Evolutionary conservation across 768 basidiomycete genomes (phyloP).

Genomic region (Psilocybe tampanensis): DNA sequence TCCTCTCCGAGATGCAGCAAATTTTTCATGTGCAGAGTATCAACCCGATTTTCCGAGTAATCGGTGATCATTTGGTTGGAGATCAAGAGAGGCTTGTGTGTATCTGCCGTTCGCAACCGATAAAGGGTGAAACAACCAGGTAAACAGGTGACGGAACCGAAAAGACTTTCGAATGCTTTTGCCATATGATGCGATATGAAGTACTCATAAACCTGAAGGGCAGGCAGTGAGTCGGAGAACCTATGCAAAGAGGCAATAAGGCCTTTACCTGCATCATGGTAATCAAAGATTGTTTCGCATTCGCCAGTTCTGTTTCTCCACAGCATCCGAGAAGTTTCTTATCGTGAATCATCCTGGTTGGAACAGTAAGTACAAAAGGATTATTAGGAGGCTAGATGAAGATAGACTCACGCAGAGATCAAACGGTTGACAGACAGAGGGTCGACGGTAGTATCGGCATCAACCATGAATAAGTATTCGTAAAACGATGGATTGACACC

Average conservation of each 20-base stretch:
- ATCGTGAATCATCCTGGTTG: conserved; percentile 90
- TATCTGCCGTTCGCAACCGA: conserved; percentile 91
- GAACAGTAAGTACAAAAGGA: too few species aligned
- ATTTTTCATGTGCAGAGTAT: conserved; percentile 99
- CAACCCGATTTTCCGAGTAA: conserved; percentile 95
- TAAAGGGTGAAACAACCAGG: conserved; percentile 99
- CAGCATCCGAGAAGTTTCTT: conserved; percentile 93
- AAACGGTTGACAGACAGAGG: conserved; percentile 86
- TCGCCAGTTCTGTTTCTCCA: conserved; percentile 91
- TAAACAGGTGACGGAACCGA: conserved; percentile 97
- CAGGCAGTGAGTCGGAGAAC: conserved; percentile 1
- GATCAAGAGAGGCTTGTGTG: conserved; percentile 92
- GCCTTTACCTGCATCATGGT: conserved; percentile 91
- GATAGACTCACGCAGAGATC: conserved; percentile 80
- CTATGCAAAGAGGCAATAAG: background rate
- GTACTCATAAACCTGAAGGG: conserved; percentile 88
- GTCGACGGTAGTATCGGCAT: conserved; percentile 94
- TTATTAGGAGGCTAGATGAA: too few species aligned
- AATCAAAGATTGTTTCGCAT: conserved; percentile 92
- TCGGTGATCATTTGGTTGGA: conserved; percentile 89
- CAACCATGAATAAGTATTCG: conserved; percentile 92
- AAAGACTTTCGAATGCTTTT: conserved; percentile 95
- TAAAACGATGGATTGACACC: conserved; percentile 99
- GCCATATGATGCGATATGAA: conserved; percentile 99
- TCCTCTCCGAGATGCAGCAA: conserved; percentile 97